Evolutionary conservation across 2,329 filamentous ascomycete species (phyloP), one percentile per base, ranked within the genome.

Genomic region (Cladophialophora psammophila): DNA sequence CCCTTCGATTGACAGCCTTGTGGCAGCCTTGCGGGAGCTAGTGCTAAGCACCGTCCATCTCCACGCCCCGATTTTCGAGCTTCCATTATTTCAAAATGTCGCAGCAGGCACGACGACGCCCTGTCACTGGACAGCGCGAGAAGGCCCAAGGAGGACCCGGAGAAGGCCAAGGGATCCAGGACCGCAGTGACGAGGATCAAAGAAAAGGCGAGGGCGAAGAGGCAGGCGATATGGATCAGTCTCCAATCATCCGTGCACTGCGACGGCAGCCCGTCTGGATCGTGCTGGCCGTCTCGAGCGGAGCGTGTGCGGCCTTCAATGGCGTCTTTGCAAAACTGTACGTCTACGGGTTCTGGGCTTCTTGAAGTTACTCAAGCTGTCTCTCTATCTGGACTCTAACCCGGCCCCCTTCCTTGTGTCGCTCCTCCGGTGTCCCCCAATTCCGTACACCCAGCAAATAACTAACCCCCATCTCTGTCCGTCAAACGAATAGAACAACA

Each of bases 261-360:
- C 68, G 71, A 18, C 64, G 70, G 26, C 73, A 74, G 57, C 73
- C 73, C 9, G 26, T 74, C n/a, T 84, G 82, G 82, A 80, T 89
- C 54, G 73, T 86, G 68, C 82, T 88, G 64, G 87, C 87, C 55
- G 77, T 89, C 40, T 81, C 85, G n/a, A 87, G 85, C 71, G 87
- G 87, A 64, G 82, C 83, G 48, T 90, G 87, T 75, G 87, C 87
- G 18, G 87, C 87, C 10, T 80, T 88, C 72, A 90, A 90, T 71
- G 87, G 87, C 59, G 83, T 89, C n/a, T 90, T 90, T 75, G 87
- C 87, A 10, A 90, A 90, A 77, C 80, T 90, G 85, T 87, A 80
- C 48, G 77, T 74, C 32, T 38, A 50, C 20, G 5, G 40, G 32
- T 10, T 32, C 26, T 61, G n/a, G 18, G 15, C 7, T 26, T 26